phyloP scores from a whole-genome alignment of 768 basidiomycete genomes.

The Panus rudis region DNA sequence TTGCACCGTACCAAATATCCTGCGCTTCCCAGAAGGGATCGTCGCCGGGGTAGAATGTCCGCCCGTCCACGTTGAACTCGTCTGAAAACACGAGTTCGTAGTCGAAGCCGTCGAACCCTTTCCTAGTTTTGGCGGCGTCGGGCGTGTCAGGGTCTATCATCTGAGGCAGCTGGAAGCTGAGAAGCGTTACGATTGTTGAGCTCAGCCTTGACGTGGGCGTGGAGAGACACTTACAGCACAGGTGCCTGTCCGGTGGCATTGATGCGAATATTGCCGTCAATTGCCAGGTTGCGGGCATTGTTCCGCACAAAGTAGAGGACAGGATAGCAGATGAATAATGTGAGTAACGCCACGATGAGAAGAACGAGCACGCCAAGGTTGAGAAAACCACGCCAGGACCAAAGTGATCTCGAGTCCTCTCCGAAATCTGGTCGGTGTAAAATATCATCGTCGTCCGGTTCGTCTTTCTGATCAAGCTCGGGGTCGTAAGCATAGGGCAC shows the following conservation, averaged over 20 bases:
- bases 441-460: conserved; percentile 64
- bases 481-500: conserved; percentile 73
- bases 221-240: conserved; percentile 30
- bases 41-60: conserved; percentile 52
- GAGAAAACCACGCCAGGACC: conserved; percentile 43
- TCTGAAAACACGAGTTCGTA: conserved; percentile 67
- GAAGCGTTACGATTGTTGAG: background rate
- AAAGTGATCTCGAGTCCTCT: conserved; percentile 22
- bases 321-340: conserved; percentile 80
- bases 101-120: conserved; percentile 62
- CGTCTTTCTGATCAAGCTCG: conserved; percentile 39
- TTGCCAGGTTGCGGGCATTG: conserved; percentile 31
- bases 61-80: conserved; percentile 51
- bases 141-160: conserved; percentile 74
- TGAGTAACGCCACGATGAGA: conserved; percentile 54
- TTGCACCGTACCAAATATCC: conserved; percentile 67
- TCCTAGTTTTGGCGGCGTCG: conserved; percentile 43
- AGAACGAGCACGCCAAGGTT: conserved; percentile 67
- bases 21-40: conserved; percentile 69
- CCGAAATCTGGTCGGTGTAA: conserved; percentile 55
- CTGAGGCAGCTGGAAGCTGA: conserved; percentile 38
- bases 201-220: background rate
- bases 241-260: conserved; percentile 69
- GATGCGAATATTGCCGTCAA: conserved; percentile 58
- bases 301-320: conserved; percentile 49